Evolutionary conservation across 805 yeast species (phyloP), one percentile per base, ranked within the genome.

Genomic region (Citeromyces matritensis): DNA sequence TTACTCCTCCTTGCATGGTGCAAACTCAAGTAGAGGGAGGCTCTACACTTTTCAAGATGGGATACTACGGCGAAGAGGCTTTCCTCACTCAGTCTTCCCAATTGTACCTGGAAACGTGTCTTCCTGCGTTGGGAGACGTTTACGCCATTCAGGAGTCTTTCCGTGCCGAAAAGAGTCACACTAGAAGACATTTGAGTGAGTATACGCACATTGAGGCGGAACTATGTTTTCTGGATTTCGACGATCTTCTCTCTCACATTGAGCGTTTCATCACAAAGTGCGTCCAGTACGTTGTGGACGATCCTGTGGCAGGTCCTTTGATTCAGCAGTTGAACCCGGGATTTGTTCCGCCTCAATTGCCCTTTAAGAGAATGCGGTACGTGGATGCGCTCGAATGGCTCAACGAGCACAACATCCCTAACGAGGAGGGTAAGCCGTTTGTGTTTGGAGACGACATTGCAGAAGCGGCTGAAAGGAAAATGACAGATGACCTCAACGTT

Each of bases 11-110:
- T 49, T 86, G 97, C 60, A 91, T 91, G 97, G 99, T 91, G 35
- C 98, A 91, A 63, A 86, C 95, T 26, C 97, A 91, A 65, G 99
- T 91, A 37, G 99, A 91, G 63, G 98, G 99, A 54, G 99, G 99
- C 33, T 81, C 96, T 26, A 91, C 98, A 11, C 65, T 91, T 50
- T 91, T 91, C 67, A 74, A 77, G 48, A 64, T 91, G 63, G 80
- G 82, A 55, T 91, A 93, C 65, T 91, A 91, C 54, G 97, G 95
- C 34, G 94, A 91, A 63, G 91, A 86, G 54, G 97, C 98, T 8
- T 91, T 63, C 58, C 66, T 91, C 49, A 93, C 99, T 12, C 99
- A 91, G 62, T 81, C 95, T 6, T 88, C 97, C 11, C 99, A 91
- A 64, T 70, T 91, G 47, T 91, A 91, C 58, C 66, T 91, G 55